Evolutionary conservation across 148 eudicot genomes (phyloP).

Genomic region (Gaultheria prostrata): DNA sequence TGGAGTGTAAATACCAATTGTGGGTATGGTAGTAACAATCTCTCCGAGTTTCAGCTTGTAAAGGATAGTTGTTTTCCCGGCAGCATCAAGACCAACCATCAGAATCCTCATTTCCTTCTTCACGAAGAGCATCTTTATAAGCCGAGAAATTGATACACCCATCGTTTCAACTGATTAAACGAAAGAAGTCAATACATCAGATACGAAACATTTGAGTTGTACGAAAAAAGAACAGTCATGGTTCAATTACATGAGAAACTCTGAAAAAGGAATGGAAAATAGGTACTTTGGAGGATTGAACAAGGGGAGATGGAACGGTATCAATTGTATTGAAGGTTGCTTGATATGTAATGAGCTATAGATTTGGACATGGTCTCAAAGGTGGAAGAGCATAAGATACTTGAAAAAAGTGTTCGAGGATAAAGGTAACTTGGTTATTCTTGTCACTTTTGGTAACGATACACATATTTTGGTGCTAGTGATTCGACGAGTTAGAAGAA

Average conservation of each 20-base stretch:
- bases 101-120: constrained; percentile 83
- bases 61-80: constrained; percentile 80
- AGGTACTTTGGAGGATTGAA: not conserved
- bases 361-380: not conserved
- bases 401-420: constrained; percentile 7
- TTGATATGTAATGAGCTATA: not conserved
- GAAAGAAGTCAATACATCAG: not conserved
- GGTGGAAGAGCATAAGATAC: constrained; percentile 18
- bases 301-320: not conserved
- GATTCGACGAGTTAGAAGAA: not conserved
- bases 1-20: constrained; percentile 49
- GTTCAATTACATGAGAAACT: not conserved
- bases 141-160: constrained; percentile 65
- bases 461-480: not conserved
- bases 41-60: constrained; percentile 88
- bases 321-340: not conserved
- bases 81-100: constrained; percentile 91
- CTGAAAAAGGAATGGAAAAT: not conserved
- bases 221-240: not conserved
- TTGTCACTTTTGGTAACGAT: not conserved
- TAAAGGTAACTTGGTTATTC: constrained; percentile 8
- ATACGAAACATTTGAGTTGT: not conserved
- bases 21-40: constrained; percentile 78
- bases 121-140: constrained; percentile 52
- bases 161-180: constrained; percentile 30